Percentiles rank a stretch among this genome's conserved stretches.
Evolutionary conservation across 1,284 basidiomycete species (phyloP).

Genomic region (Apiotrichum porosum): DNA sequence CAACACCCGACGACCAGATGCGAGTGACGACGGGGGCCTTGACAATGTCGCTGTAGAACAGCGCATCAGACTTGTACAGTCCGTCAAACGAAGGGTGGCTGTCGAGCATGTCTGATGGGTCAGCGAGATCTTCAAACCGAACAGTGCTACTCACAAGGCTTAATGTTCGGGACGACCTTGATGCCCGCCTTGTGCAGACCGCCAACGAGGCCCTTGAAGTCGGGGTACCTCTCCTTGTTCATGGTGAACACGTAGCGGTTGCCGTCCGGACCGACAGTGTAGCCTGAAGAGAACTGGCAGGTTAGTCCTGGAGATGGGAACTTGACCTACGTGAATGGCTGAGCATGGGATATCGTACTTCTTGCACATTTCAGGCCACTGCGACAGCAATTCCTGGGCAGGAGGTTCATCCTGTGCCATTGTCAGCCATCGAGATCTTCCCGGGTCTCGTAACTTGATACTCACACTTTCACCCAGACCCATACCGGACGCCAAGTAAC

Average conservation of each 20-base stretch:
- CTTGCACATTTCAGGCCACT: slow-evolving; percentile 48
- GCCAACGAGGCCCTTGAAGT: slow-evolving; percentile 47
- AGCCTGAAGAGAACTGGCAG: slow-evolving; percentile 45
- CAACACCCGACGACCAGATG: slow-evolving; percentile 48
- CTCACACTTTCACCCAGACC: slow-evolving; percentile 46
- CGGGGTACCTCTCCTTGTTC: slow-evolving; percentile 49
- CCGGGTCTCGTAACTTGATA: too few relatives aligned
- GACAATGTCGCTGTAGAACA: slow-evolving; percentile 43
- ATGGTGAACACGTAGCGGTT: slow-evolving; percentile 50
- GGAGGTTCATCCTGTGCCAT: slow-evolving; percentile 36
- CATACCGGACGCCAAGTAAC: slow-evolving; percentile 49
- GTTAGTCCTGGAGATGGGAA: not conserved
- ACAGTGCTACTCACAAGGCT: slow-evolving; percentile 42
- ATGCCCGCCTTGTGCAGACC: slow-evolving; percentile 48
- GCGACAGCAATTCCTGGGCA: slow-evolving; percentile 48
- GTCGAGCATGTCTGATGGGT: slow-evolving; percentile 24
- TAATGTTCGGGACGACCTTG: slow-evolving; percentile 50
- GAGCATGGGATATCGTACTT: slow-evolving; percentile 50
- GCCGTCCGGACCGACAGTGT: slow-evolving; percentile 45
- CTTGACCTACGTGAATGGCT: slow-evolving; percentile 32
- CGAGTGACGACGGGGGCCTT: slow-evolving; percentile 43
- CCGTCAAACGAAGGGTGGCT: slow-evolving; percentile 44
- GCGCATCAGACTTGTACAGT: slow-evolving; percentile 38
- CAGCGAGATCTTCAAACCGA: not conserved
- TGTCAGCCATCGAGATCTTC: slow-evolving; percentile 5